Conservation (phyloP, 768 basidiomycete genomes). For the Boletus edulis region DNA sequence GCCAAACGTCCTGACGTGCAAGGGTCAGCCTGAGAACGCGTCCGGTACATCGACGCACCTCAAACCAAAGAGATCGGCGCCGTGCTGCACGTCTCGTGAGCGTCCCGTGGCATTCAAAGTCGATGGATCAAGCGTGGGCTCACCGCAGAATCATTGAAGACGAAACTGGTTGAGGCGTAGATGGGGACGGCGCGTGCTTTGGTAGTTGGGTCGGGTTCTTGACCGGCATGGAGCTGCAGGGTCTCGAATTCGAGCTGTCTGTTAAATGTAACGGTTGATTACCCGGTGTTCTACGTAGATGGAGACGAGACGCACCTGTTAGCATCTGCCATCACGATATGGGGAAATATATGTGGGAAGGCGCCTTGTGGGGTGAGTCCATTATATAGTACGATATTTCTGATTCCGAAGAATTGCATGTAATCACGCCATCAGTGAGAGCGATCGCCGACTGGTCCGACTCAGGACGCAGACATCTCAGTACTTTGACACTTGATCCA, state of each 20-base stretch:
- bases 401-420: neutral
- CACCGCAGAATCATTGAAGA: slow-evolving; percentile 54
- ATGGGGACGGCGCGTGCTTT: slow-evolving; percentile 65
- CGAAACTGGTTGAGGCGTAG: slow-evolving; percentile 54
- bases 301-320: slow-evolving; percentile 15
- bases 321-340: slow-evolving; percentile 15
- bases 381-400: neutral
- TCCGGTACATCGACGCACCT: slow-evolving; percentile 22
- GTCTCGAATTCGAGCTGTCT: slow-evolving; percentile 58
- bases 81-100: slow-evolving; percentile 40
- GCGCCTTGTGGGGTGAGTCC: too few relatives aligned
- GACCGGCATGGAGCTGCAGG: slow-evolving; percentile 61
- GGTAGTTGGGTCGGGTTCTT: slow-evolving; percentile 48
- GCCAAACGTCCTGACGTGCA: slow-evolving; percentile 35
- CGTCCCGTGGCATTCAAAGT: too few relatives aligned
- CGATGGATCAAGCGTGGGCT: neutral
- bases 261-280: neutral
- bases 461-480: too few relatives aligned
- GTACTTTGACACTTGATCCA: too few relatives aligned
- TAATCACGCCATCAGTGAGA: slow-evolving; percentile 8
- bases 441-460: neutral
- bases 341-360: neutral
- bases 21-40: neutral
- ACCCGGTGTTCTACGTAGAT: neutral
- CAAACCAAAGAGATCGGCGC: slow-evolving; percentile 51